Evolutionary conservation across 1,284 basidiomycete species (phyloP).

Genomic region (Albatrellus sp.): DNA sequence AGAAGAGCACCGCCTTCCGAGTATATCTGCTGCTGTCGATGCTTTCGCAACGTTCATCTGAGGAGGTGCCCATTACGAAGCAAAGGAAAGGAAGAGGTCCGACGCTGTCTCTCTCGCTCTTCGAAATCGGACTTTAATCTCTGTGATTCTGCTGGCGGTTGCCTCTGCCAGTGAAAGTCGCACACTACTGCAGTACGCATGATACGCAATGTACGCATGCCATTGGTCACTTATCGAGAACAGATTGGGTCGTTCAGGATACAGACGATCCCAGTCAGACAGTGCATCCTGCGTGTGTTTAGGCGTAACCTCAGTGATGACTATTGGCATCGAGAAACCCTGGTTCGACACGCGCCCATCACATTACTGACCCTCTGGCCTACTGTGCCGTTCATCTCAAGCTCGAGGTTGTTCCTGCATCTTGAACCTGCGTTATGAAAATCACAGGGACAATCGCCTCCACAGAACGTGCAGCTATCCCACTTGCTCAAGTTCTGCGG

Average conservation of each 20-base stretch:
- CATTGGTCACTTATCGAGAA: not conserved
- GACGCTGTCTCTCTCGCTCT: no score
- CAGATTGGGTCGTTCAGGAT: not conserved
- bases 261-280: not conserved
- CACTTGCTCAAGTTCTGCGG: constrained; percentile 70
- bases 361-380: constrained; percentile 40
- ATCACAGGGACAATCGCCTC: not conserved
- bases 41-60: no score
- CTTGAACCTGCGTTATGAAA: not conserved
- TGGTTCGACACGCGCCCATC: constrained; percentile 52
- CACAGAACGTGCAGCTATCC: constrained; percentile 56
- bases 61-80: no score
- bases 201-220: no score
- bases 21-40: no score
- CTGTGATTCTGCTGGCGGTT: no score
- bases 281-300: no score
- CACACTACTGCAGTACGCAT: no score
- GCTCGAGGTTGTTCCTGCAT: constrained; percentile 35
- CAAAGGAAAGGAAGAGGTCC: no score
- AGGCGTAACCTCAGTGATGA: not conserved
- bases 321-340: constrained; percentile 12
- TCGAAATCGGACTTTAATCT: no score
- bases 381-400: constrained; percentile 41
- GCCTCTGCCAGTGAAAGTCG: no score
- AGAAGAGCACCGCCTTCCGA: no score